Percentiles rank a stretch among this genome's conserved stretches.
phyloP scores from a whole-genome alignment of 1,284 basidiomycete species.

The Pulveroboletus sp. region DNA sequence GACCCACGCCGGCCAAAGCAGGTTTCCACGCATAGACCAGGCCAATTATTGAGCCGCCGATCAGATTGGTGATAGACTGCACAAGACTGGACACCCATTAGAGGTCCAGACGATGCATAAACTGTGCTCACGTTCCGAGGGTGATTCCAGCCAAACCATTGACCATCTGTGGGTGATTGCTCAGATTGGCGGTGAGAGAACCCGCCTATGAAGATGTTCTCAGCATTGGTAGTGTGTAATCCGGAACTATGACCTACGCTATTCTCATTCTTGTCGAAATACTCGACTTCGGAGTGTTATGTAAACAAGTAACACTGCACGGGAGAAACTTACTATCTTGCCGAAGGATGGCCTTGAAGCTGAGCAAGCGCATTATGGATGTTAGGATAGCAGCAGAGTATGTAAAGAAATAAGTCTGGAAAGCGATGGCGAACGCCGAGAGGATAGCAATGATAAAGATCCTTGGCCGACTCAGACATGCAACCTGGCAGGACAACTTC shows the following conservation, averaged over 20 bases:
- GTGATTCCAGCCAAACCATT: slow-evolving; percentile 90
- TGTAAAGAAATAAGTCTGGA: slow-evolving; percentile 72
- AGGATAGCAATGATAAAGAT: slow-evolving; percentile 83
- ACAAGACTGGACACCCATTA: slow-evolving; percentile 56
- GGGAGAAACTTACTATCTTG: slow-evolving; percentile 69
- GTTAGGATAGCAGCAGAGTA: slow-evolving; percentile 69
- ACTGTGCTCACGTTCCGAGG: slow-evolving; percentile 62
- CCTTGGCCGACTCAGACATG: slow-evolving; percentile 40
- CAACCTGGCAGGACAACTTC: background rate
- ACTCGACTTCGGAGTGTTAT: slow-evolving; percentile 58
- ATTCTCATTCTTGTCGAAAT: slow-evolving; percentile 86
- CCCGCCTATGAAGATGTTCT: slow-evolving; percentile 64
- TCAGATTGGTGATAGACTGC: slow-evolving; percentile 74
- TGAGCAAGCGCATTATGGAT: slow-evolving; percentile 63
- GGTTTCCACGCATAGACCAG: slow-evolving; percentile 81
- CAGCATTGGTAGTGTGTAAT: background rate
- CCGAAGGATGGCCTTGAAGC: slow-evolving; percentile 76
- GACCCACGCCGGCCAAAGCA: slow-evolving; percentile 73
- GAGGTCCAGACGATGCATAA: background rate
- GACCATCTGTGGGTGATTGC: slow-evolving; percentile 91
- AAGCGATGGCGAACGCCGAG: slow-evolving; percentile 59
- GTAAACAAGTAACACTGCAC: background rate
- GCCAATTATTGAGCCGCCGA: slow-evolving; percentile 78
- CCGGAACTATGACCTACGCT: slow-evolving; percentile 50
- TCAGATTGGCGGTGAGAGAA: slow-evolving; percentile 76